Base-by-base conservation (phyloP, 441 rosid genomes). In the Adansonia madagascariensis region DNA sequence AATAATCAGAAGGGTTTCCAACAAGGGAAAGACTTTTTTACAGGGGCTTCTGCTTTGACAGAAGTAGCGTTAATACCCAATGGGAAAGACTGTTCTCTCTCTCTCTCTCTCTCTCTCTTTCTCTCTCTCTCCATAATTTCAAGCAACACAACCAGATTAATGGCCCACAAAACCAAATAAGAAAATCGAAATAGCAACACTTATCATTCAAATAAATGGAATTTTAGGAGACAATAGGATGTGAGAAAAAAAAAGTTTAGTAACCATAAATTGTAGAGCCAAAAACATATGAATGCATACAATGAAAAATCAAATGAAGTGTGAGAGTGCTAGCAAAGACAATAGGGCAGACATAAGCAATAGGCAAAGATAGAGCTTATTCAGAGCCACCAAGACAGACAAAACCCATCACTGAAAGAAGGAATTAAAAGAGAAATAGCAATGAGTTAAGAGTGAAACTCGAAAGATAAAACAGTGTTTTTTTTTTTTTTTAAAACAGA, bases 61-160 rank as follows among this genome's bases (percentile, higher is more conserved):
- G 61, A 31, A 82, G 64, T 15, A 69, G 47, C 72, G 74, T 63
- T 74, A 46, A 78, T 49, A 67, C 72, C 73, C 76, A 67, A 64
- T 64, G 63, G 73, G 20, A 43, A 57, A 27, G 46, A 39, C 55
- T 8, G 3, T 78, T 65, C 44, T 52, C 22, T 62, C 77, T 74
- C 78, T 53, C 24, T 63, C 53, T 43, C 67, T 52, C 61, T 60
- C 41, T 31, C 35, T 31, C 35, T 31, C 35, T 31, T 4, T 27
- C 31, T 27, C 31, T 24, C 27, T n/a, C n/a, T n/a, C 24, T 0
- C 1, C 24, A 24, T 27, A 27, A 74, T 60, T 62, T 27, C 3
- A 62, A 35, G 0, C 41, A 35, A 35, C 41, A 35, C 0, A 35
- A 35, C 0, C 41, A 35, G 41, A 35, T 35, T 35, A 35, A 35